Conservation (phyloP, 805 yeast genomes). For the Kodamaea leandrae region DNA sequence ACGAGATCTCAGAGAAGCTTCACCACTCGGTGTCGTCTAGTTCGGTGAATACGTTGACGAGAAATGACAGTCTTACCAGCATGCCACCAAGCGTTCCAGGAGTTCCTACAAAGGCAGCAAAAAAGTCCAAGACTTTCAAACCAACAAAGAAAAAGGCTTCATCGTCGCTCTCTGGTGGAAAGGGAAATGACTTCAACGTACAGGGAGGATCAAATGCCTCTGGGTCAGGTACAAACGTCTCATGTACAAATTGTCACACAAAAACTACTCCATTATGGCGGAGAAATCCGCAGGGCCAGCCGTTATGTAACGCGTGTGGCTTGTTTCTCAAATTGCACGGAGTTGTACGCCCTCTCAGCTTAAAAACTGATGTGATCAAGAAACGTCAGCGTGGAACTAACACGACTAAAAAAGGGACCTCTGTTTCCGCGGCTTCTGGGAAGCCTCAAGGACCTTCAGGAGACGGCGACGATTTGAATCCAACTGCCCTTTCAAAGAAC, state of each 20-base stretch:
- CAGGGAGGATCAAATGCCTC: not conserved
- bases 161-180: not conserved
- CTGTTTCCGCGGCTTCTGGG: constrained; percentile 6
- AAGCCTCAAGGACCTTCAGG: constrained; percentile 1
- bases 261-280: constrained; percentile 95
- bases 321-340: constrained; percentile 89
- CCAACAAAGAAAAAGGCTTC: constrained; percentile 10
- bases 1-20: constrained; percentile 8
- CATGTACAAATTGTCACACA: constrained; percentile 88
- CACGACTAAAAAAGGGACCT: constrained; percentile 16
- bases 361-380: constrained; percentile 90
- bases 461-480: constrained; percentile 48
- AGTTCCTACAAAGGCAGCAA: not conserved
- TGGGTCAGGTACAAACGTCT: constrained; percentile 14
- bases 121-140: constrained; percentile 7
- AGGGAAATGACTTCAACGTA: constrained; percentile 3
- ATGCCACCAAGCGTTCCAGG: constrained; percentile 3
- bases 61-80: constrained; percentile 6
- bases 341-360: constrained; percentile 86
- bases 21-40: constrained; percentile 6
- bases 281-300: constrained; percentile 86
- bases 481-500: constrained; percentile 36
- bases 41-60: constrained; percentile 8
- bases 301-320: constrained; percentile 96
- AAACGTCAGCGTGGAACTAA: constrained; percentile 68